A percentile compares a stretch with the other conserved stretches of the same genome.
These are phyloP conservation scores for Rhynchosporium graminicola DNA, from an alignment of 2,329 filamentous ascomycete genomes.

Conservation along the genomic window DNA sequence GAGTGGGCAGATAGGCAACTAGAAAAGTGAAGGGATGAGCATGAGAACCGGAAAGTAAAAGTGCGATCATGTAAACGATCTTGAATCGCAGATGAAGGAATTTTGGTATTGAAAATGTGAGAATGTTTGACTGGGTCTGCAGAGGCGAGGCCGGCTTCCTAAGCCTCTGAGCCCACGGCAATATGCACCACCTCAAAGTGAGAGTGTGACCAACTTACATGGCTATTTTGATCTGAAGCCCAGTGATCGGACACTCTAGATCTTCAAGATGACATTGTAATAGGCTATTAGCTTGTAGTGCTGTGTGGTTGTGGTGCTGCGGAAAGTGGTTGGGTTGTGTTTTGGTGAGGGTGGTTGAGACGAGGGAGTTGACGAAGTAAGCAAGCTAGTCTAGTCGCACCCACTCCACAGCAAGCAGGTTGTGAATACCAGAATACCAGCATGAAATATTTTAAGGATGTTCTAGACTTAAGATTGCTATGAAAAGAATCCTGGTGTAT, in stretches of 20 bases:
- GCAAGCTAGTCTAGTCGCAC: not conserved
- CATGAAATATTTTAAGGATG: not conserved
- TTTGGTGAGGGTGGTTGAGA: constrained; percentile 1
- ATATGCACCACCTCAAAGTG: not conserved
- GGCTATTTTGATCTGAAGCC: not conserved
- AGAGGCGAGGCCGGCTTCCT: not conserved
- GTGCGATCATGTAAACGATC: not conserved
- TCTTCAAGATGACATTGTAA: not conserved
- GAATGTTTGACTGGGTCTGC: not conserved
- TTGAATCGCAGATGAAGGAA: not conserved
- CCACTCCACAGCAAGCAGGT: not conserved
- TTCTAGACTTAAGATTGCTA: not conserved
- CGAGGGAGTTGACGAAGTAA: constrained; percentile 5
- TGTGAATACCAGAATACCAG: not conserved
- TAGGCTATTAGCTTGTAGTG: not conserved
- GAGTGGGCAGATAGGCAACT: not conserved
- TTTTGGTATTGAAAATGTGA: not conserved
- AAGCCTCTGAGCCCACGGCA: not conserved
- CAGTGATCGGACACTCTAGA: not conserved
- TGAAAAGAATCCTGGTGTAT: not conserved
- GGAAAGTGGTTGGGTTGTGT: constrained; percentile 3
- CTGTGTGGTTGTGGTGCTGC: not conserved
- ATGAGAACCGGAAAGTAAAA: not conserved
- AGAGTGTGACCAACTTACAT: not conserved
- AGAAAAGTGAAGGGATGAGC: not conserved